Percentiles rank a stretch among this genome's conserved stretches.
Evolutionary conservation across 129 eudicot genomes (phyloP).

Genomic region (Tagetes patula): DNA sequence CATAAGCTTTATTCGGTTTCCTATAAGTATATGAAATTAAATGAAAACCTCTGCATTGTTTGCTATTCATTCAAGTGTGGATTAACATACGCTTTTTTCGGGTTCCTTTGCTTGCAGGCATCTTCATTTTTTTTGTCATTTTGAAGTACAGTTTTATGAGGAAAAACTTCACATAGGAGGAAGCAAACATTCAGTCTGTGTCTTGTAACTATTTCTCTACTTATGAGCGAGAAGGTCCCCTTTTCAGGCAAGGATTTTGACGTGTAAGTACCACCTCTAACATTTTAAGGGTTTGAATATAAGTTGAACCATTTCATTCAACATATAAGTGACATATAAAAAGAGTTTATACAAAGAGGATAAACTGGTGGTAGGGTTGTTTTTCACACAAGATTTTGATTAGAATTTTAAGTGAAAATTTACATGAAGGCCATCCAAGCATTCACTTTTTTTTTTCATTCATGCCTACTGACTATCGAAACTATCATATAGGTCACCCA

Average conservation of each 20-base stretch:
- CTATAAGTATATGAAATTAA: too few relatives aligned
- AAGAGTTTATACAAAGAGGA: neutral
- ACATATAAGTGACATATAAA: slow-evolving; percentile 1
- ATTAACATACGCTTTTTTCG: neutral
- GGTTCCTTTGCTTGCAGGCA: slow-evolving; percentile 69
- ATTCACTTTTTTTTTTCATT: neutral
- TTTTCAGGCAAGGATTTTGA: slow-evolving; percentile 53
- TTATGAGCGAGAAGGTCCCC: slow-evolving; percentile 84
- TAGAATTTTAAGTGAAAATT: neutral
- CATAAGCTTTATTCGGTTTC: too few relatives aligned
- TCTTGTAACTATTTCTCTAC: slow-evolving; percentile 65
- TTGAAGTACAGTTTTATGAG: slow-evolving; percentile 72
- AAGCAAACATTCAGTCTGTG: slow-evolving; percentile 79
- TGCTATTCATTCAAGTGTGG: too few relatives aligned
- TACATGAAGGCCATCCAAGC: slow-evolving; percentile 1
- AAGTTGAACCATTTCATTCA: neutral
- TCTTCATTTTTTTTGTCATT: slow-evolving; percentile 76
- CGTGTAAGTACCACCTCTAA: slow-evolving; percentile 51
- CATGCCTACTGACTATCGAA: neutral
- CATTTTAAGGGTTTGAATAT: slow-evolving; percentile 9
- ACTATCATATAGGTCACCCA: neutral
- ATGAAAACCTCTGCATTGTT: too few relatives aligned
- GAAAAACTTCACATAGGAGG: slow-evolving; percentile 82
- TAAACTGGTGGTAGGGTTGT: slow-evolving; percentile 14
- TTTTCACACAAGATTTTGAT: neutral